Evolutionary conservation across 179 eudicot genomes (phyloP), one percentile per base, ranked within the genome.

Genomic region (Carnegiea gigantea): DNA sequence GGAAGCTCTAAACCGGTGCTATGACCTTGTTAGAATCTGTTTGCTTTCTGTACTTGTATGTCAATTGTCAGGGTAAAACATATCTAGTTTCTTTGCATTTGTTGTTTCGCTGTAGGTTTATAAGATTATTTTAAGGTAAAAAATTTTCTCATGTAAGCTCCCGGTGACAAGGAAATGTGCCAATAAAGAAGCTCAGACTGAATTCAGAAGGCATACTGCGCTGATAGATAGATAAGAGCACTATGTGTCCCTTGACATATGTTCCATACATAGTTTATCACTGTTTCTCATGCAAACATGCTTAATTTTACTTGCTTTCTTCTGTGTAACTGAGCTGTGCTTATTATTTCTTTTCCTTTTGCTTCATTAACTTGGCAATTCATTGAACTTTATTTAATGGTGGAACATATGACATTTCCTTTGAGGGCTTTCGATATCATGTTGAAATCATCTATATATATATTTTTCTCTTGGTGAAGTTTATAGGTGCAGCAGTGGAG

Each of bases 401-500:
- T 6, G 28, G 33, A 53, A 23, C 3, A 30, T 9, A 33, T 53
- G 10, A 48, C 71, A 60, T 38, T 8, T 21, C 36, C 62, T 57
- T 46, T 78, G 67, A 26, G 68, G 5, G 21, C 24, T 4, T 64
- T 40, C 4, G 1, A n/a, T 28, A 38, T 38, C 54, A 33, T 60
- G n/a, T 12, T 57, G n/a, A 46, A 78, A 38, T 21, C 5, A 40
- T 26, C 23, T 68, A 70, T 11, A 13, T 3, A 46, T 20, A 4
- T 53, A 62, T 62, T n/a, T 62, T 72, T 10, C 48, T 21, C 8
- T 80, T n/a, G 15, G 76, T 73, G 23, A 73, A 90, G 92, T 85
- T 90, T 54, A 80, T 90, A 72, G 92, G 89, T 18, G 89, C 89
- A 76, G 46, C 76, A 76, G 15, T 67, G 70, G 88, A 81, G 51